Conservation (phyloP, 805 yeast genomes). For the Kluyveromyces lactis region DNA sequence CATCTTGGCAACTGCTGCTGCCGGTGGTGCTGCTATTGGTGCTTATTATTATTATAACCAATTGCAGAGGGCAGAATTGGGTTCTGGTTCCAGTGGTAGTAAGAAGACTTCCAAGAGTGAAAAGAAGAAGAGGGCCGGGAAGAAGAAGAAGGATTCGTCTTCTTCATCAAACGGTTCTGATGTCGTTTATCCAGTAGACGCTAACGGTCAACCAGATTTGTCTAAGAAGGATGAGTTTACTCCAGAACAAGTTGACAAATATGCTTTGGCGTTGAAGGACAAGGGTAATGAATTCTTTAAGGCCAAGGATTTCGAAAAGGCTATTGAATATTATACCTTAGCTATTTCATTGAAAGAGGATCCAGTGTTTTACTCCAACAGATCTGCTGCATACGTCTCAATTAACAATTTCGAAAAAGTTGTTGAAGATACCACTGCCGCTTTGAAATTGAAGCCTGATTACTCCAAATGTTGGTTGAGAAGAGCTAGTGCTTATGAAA, state of each 20-base stretch:
- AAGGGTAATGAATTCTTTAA: constrained; percentile 82
- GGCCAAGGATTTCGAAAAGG: constrained; percentile 58
- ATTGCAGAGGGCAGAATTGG: constrained; percentile 19
- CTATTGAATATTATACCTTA: constrained; percentile 67
- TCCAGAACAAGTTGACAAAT: constrained; percentile 45
- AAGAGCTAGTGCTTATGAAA: constrained; percentile 89
- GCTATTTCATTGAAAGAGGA: constrained; percentile 74
- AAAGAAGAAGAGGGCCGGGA: constrained; percentile 34
- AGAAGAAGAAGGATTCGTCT: constrained; percentile 33
- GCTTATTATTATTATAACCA: constrained; percentile 45
- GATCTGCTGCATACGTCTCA: constrained; percentile 93
- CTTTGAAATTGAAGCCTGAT: constrained; percentile 78
- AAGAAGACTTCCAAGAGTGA: constrained; percentile 32
- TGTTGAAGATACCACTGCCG: constrained; percentile 78
- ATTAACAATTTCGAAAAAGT: constrained; percentile 74
- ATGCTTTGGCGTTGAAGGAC: constrained; percentile 74
- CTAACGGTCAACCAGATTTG: constrained; percentile 51
- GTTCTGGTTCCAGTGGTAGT: constrained; percentile 15
- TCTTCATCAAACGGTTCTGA: constrained; percentile 27
- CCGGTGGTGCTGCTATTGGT: constrained; percentile 55
- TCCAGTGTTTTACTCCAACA: constrained; percentile 86
- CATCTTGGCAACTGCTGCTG: constrained; percentile 52
- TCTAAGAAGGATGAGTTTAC: constrained; percentile 37
- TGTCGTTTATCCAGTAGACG: constrained; percentile 42
- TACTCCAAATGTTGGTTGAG: constrained; percentile 87